A percentile compares a stretch with the other conserved stretches of the same genome.
Conservation (phyloP, 441 rosid genomes). For the Croton laevigatus region DNA sequence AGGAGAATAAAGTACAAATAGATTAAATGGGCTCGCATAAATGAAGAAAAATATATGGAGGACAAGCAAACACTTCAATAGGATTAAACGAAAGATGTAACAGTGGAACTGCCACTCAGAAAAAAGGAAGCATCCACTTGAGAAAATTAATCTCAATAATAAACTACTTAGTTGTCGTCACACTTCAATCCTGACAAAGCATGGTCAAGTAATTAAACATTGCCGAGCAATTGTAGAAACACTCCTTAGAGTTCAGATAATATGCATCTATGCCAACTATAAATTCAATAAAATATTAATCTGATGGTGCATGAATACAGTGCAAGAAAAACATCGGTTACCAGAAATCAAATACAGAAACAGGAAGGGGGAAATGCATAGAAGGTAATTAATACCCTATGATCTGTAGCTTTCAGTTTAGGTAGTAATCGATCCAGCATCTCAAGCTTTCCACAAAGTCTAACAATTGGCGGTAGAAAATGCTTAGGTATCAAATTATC, state of each 20-base stretch:
- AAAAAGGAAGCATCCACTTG: background rate
- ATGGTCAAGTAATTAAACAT: background rate
- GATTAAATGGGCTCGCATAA: background rate
- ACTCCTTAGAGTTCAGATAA: background rate
- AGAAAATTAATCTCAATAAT: background rate
- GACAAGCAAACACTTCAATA: background rate
- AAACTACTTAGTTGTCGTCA: background rate
- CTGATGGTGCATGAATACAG: slow-evolving; percentile 2
- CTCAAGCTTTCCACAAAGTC: slow-evolving; percentile 98
- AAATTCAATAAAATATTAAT: background rate
- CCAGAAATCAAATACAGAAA: background rate
- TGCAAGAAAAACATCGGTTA: slow-evolving; percentile 8
- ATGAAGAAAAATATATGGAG: slow-evolving; percentile 9
- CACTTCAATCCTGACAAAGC: background rate
- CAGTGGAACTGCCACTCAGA: background rate
- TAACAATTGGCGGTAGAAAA: slow-evolving; percentile 76
- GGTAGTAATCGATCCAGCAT: slow-evolving; percentile 93
- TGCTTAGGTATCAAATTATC: slow-evolving; percentile 71
- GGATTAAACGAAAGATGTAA: background rate
- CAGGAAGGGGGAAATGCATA: slow-evolving; percentile 12
- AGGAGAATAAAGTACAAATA: background rate
- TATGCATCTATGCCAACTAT: background rate
- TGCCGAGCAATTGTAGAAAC: background rate
- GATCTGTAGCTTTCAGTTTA: slow-evolving; percentile 89
- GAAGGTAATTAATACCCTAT: slow-evolving; percentile 60